Percentiles rank a stretch among this genome's conserved stretches.
These are phyloP conservation scores for Colletotrichum tamarilloi DNA, from an alignment of 2,329 filamentous ascomycete species.

Conservation along the genomic window DNA sequence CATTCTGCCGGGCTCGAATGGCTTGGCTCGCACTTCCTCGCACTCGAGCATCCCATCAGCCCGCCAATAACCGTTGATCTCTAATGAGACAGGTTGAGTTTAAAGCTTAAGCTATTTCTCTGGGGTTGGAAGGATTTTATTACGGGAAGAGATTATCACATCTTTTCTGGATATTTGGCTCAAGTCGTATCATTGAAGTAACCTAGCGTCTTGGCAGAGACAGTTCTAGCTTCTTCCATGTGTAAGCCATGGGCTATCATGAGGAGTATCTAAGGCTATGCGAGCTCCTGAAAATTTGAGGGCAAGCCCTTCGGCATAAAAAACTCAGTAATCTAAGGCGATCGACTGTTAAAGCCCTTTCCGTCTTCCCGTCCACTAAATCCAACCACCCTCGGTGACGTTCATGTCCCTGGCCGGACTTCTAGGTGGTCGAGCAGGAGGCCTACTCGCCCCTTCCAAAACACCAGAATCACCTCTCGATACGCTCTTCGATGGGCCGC, in stretches of 20 bases:
- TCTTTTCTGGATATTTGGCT: neutral
- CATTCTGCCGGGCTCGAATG: neutral
- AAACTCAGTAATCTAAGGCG: too few relatives aligned
- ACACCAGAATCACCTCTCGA: neutral
- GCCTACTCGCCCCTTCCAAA: neutral
- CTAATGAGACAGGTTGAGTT: neutral
- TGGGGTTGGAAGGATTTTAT: neutral
- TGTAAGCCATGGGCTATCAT: too few relatives aligned
- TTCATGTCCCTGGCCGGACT: neutral
- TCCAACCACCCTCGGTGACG: neutral
- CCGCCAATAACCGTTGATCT: neutral
- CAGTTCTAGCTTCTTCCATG: neutral
- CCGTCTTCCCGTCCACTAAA: neutral
- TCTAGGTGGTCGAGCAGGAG: neutral
- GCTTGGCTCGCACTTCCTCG: neutral
- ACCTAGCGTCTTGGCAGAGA: neutral
- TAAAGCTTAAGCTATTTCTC: neutral
- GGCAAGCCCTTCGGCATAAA: too few relatives aligned
- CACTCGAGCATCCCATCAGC: neutral
- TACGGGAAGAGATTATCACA: neutral
- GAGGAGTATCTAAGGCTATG: too few relatives aligned
- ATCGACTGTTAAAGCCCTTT: rapidly evolving
- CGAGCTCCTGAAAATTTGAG: too few relatives aligned
- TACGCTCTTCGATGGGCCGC: neutral
- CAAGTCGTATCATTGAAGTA: neutral